These are phyloP conservation scores for Linnemannia exigua DNA, from an alignment of 192 early-diverging fungal species.

Conservation along the genomic window DNA sequence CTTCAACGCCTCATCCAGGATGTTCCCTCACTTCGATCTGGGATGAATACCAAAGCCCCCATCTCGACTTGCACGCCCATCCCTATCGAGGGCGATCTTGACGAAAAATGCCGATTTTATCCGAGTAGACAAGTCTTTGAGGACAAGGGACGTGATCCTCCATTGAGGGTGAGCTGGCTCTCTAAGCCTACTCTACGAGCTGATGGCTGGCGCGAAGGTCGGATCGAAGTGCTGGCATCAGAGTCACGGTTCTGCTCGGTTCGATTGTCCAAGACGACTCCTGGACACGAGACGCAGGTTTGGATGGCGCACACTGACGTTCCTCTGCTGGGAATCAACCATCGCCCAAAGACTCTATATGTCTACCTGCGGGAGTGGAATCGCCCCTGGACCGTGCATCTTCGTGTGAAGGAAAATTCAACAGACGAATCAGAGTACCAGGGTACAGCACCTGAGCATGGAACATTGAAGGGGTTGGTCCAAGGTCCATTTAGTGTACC, in stretches of 20 bases:
- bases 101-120: slow-evolving; percentile 12
- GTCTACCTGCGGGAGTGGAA: slow-evolving; percentile 39
- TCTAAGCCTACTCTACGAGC: background rate
- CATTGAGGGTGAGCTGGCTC: slow-evolving; percentile 24
- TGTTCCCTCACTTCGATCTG: background rate
- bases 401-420: slow-evolving; percentile 19
- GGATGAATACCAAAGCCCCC: background rate
- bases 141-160: slow-evolving; percentile 22
- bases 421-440: background rate
- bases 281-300: slow-evolving; percentile 34
- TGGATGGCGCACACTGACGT: slow-evolving; percentile 9
- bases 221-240: slow-evolving; percentile 16
- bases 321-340: slow-evolving; percentile 14
- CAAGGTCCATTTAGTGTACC: slow-evolving; percentile 4
- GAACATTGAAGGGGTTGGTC: background rate
- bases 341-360: slow-evolving; percentile 21
- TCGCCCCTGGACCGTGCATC: slow-evolving; percentile 16
- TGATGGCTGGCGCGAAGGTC: slow-evolving; percentile 36
- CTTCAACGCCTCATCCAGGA: slow-evolving; percentile 23
- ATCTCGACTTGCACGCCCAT: background rate
- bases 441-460: background rate
- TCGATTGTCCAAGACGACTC: slow-evolving; percentile 16
- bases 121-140: slow-evolving; percentile 49
- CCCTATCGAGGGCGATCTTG: background rate
- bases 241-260: slow-evolving; percentile 40